Conservation (phyloP, 306 rosid genomes). For the Fragaria nilgerrensis region DNA sequence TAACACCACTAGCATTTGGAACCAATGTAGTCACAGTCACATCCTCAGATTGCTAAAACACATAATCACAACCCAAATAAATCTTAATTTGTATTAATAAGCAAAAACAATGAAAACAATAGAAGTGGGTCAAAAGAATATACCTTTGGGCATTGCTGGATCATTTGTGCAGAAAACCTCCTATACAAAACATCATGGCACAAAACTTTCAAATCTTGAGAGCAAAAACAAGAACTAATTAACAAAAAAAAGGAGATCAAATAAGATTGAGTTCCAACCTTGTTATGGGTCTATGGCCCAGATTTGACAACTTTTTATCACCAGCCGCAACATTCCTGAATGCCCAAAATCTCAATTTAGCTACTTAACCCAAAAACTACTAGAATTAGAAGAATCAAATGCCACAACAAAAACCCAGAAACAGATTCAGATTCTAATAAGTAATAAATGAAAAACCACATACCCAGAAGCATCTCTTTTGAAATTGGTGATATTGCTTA, state of each 20-base stretch:
- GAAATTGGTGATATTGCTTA: constrained; percentile 30
- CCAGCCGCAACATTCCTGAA: constrained; percentile 6
- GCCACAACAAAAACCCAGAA: constrained; percentile 1
- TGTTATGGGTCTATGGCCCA: constrained; percentile 24
- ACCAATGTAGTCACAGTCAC: background rate
- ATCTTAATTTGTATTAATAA: background rate
- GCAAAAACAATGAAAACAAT: background rate
- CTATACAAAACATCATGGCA: constrained; percentile 33
- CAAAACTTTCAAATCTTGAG: background rate
- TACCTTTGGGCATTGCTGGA: constrained; percentile 36
- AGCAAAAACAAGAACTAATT: background rate
- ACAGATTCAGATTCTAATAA: background rate
- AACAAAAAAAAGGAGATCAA: background rate
- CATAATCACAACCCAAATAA: background rate
- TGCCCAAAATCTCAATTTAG: background rate
- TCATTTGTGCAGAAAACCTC: constrained; percentile 54
- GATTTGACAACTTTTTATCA: constrained; percentile 5
- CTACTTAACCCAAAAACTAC: background rate
- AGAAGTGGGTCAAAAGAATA: constrained; percentile 1
- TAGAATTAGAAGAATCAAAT: background rate
- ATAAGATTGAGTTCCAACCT: constrained; percentile 6
- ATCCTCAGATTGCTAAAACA: constrained; percentile 12
- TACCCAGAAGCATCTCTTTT: constrained; percentile 35
- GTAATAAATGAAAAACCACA: background rate
- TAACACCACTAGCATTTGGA: constrained; percentile 2